Conservation (phyloP, 495 filamentous ascomycete genomes). For the Aspergillus leporis region DNA sequence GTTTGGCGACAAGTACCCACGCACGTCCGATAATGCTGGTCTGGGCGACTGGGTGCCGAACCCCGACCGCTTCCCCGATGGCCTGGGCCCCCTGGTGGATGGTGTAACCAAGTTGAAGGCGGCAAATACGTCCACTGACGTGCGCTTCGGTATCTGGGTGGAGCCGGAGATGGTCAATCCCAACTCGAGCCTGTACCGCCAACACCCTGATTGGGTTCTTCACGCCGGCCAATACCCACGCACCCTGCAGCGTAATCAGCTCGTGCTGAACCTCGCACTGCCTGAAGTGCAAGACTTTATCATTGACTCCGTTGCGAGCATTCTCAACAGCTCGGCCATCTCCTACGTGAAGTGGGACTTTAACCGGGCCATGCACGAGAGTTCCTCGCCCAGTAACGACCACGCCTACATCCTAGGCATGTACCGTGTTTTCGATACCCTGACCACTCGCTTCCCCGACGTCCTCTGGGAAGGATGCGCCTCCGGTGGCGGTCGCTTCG, state of each 20-base stretch:
- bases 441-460: conserved; percentile 53
- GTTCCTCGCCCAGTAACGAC: conserved; percentile 44
- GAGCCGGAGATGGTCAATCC: conserved; percentile 63
- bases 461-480: conserved; percentile 60
- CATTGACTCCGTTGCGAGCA: conserved; percentile 44
- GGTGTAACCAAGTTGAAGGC: conserved; percentile 44
- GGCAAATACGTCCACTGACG: conserved; percentile 37
- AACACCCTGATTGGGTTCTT: conserved; percentile 57
- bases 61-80: conserved; percentile 52
- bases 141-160: conserved; percentile 58
- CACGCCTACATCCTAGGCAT: conserved; percentile 56
- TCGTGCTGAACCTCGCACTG: conserved; percentile 53
- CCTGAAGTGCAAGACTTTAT: conserved; percentile 57
- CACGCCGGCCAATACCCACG: conserved; percentile 53
- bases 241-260: conserved; percentile 49
- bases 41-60: conserved; percentile 59
- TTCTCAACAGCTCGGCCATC: conserved; percentile 51
- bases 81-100: conserved; percentile 42
- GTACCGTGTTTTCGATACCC: conserved; percentile 53
- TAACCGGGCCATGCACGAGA: conserved; percentile 56
- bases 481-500: conserved; percentile 56
- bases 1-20: conserved; percentile 57
- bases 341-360: conserved; percentile 61
- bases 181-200: conserved; percentile 50
- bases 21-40: conserved; percentile 46